phyloP scores from a whole-genome alignment of 305 asterid species.

The Fraxinus ornus region DNA sequence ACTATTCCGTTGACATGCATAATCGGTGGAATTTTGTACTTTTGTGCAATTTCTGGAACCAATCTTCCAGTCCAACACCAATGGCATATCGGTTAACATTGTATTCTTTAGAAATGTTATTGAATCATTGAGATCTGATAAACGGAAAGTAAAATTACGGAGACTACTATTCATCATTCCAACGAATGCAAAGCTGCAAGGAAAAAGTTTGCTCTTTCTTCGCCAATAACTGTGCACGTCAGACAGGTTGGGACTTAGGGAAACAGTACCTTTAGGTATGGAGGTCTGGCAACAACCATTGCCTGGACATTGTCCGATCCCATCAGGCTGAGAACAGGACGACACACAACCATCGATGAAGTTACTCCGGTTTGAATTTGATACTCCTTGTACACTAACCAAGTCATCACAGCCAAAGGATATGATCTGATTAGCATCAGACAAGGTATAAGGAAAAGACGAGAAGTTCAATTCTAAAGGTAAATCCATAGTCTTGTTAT shows the following conservation, averaged over 20 bases:
- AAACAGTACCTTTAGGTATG: neutral
- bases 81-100: conserved; percentile 4
- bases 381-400: conserved; percentile 1
- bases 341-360: neutral
- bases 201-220: conserved; percentile 9
- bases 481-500: neutral
- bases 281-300: neutral
- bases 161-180: neutral
- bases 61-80: conserved; percentile 26
- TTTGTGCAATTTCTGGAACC: conserved; percentile 3
- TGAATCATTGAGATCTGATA: neutral
- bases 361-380: neutral
- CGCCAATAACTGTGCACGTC: conserved; percentile 8
- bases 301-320: neutral
- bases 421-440: neutral
- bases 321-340: neutral
- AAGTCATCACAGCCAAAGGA: conserved; percentile 27
- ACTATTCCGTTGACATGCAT: neutral
- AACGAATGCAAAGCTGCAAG: conserved; percentile 21
- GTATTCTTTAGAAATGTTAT: conserved; percentile 3
- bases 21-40: neutral
- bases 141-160: neutral
- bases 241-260: neutral
- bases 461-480: neutral
- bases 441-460: neutral